Evolutionary conservation across 108 stramenopile species (phyloP), one percentile per base, ranked within the genome.

Genomic region (Pseudonitzschia pungens): DNA sequence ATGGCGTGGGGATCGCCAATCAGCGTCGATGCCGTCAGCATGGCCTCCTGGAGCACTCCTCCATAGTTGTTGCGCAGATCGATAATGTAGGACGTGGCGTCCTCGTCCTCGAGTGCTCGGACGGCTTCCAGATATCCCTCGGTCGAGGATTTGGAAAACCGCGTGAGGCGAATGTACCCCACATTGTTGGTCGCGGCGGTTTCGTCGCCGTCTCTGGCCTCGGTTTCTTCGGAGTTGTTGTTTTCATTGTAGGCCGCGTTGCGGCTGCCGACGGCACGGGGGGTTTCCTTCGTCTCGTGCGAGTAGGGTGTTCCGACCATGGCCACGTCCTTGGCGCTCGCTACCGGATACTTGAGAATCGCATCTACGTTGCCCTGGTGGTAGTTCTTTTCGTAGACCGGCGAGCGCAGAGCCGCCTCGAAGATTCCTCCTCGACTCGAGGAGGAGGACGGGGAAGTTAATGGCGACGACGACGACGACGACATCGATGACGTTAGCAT

Each of bases 11-110:
- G 88, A 75, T 93, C 92, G 36, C 86, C 72, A 8, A 93, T 80
- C 20, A 93, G 41, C 14, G 86, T 86, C 18, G 92, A 90, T n/a
- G 92, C 92, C 21, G 86, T 86, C 22, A 93, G 68, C 88, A 93
- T 87, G 40, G 92, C 89, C 72, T 93, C 92, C 73, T 93, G 92
- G 70, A 93, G 86, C 56, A 89, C 79, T 22, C 92, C 92, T 51
- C 92, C 92, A 44, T 93, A 93, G 51, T 89, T 89, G 80, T 93
- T 93, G 52, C 92, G 72, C 14, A 93, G 55, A 74, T 93, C 92
- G 40, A 93, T 80, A 5, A 93, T 87, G 64, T 89, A 93, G n/a
- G 88, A 87, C 58, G 84, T 55, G 12, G 89, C 92, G 8, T 86
- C 92, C n/a, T 76, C 83, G 21, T 76, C 80, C 73, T 93, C 92